Percentiles rank a stretch among this genome's conserved stretches.
phyloP scores from a whole-genome alignment of 2,329 filamentous ascomycete genomes.

The Microsporum ferrugineum region DNA sequence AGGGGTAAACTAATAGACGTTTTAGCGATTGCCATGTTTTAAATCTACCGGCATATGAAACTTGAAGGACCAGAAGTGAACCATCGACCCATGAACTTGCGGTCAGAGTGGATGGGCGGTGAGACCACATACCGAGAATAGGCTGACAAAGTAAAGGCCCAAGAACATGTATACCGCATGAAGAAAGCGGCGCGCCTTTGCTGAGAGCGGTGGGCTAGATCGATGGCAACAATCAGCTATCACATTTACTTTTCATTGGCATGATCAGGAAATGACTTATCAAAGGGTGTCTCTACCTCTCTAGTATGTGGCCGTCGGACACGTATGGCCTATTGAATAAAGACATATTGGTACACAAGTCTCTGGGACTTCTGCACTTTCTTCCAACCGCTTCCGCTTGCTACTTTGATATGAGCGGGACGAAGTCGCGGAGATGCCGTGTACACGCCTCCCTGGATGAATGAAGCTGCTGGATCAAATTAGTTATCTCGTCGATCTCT shows the following conservation, averaged over 20 bases:
- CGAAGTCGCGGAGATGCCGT: neutral
- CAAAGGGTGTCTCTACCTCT: slow-evolving; percentile 18
- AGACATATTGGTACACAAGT: neutral
- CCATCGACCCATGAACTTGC: neutral
- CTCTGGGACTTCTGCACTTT: neutral
- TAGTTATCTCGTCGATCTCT: neutral
- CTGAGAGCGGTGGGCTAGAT: slow-evolving; percentile 34
- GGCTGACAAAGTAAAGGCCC: slow-evolving; percentile 38
- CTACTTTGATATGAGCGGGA: neutral
- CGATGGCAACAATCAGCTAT: neutral
- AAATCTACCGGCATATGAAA: neutral
- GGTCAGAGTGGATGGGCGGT: too few relatives aligned
- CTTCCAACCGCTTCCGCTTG: neutral
- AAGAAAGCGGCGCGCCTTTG: slow-evolving; percentile 32
- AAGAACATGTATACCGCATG: slow-evolving; percentile 37
- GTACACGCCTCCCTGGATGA: neutral
- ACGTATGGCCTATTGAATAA: slow-evolving; percentile 24
- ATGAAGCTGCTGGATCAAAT: neutral
- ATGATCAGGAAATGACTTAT: neutral
- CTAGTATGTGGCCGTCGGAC: slow-evolving; percentile 30
- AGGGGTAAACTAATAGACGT: slow-evolving; percentile 31
- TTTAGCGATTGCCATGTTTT: neutral
- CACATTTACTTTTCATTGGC: neutral
- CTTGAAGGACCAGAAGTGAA: neutral
- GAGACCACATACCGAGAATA: slow-evolving; percentile 34